Evolutionary conservation across 2,329 filamentous ascomycete genomes (phyloP), one percentile per base, ranked within the genome.

Genomic region (Aspergillus japonicus): DNA sequence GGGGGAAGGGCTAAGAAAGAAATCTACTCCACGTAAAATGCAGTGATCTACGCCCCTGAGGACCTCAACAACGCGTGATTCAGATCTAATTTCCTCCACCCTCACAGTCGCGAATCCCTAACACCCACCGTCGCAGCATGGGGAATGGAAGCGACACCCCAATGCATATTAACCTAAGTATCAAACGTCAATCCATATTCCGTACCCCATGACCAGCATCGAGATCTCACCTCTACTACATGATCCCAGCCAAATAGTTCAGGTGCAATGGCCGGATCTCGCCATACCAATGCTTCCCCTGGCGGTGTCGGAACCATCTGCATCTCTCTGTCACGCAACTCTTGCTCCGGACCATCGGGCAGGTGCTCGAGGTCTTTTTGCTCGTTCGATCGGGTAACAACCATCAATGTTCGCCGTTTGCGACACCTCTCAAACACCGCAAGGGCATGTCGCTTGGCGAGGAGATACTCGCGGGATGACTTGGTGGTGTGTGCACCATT

Each of bases 401-500:
- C 56, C 3, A 60, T 56, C 24, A 60, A 58, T 5, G 60, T 60
- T 16, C 66, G 57, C 42, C 57, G 59, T 47, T 62, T 59, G 19
- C 67, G 61, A 35, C 64, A 62, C 10, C 24, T 42, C 55, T 66
- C 57, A 47, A 69, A 66, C 8, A 59, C 57, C 21, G 60, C 53
- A 3, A 68, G 60, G 1, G 66, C 65, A 23, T 54, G 31, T 21
- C 51, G 26, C 52, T 62, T 61, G 23, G 62, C 59, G 5, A 29
- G 23, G 14, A 50, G 48, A 23, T 29, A 50, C 12, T 24, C 21
- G 48, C 29, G 24, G 14, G 48, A 50, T 4, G 48, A 50, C 14
- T 50, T 50, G 24, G 56, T 39, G 39, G 72, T 71, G 53, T 73
- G 73, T 24, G 88, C 73, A 2, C 81, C 80, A 1, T 50, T 49